phyloP scores from a whole-genome alignment of 2,329 filamentous ascomycete species.

The Colletotrichum sp. region DNA sequence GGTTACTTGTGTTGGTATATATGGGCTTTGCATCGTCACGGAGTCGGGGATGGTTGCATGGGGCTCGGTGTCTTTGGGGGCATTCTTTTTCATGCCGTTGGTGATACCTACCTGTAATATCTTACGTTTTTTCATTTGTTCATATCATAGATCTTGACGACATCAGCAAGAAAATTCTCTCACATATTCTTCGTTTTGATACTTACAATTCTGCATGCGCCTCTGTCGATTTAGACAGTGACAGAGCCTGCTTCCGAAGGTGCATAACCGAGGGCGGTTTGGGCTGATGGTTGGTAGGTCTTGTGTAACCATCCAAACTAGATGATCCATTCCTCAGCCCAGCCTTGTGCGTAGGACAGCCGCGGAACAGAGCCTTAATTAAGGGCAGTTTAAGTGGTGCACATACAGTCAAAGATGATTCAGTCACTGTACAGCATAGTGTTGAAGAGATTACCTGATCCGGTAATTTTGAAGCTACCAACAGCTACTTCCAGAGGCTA shows the following conservation, averaged over 20 bases:
- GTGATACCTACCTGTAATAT: slow-evolving; percentile 20
- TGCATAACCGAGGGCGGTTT: background rate
- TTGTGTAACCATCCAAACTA: background rate
- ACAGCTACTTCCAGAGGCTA: too few species aligned
- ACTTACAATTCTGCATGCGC: background rate
- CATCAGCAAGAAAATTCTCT: accelerated
- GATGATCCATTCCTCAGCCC: background rate
- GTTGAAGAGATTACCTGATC: too few species aligned
- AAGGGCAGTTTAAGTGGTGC: too few species aligned
- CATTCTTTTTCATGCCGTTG: background rate
- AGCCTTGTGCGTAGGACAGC: background rate
- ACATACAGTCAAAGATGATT: too few species aligned
- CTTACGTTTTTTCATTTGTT: slow-evolving; percentile 2
- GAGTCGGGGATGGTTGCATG: slow-evolving; percentile 11
- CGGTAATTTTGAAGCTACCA: too few species aligned
- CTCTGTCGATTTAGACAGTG: accelerated
- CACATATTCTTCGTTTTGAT: background rate
- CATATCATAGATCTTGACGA: background rate
- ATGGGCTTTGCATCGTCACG: slow-evolving; percentile 13
- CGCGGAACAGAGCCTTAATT: too few species aligned
- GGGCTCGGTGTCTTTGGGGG: slow-evolving; percentile 2
- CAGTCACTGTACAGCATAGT: too few species aligned
- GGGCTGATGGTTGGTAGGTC: background rate
- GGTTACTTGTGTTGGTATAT: background rate
- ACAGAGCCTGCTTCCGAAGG: background rate